phyloP scores from a whole-genome alignment of 2,329 filamentous ascomycete species.

The Diaporthe citriasiana region DNA sequence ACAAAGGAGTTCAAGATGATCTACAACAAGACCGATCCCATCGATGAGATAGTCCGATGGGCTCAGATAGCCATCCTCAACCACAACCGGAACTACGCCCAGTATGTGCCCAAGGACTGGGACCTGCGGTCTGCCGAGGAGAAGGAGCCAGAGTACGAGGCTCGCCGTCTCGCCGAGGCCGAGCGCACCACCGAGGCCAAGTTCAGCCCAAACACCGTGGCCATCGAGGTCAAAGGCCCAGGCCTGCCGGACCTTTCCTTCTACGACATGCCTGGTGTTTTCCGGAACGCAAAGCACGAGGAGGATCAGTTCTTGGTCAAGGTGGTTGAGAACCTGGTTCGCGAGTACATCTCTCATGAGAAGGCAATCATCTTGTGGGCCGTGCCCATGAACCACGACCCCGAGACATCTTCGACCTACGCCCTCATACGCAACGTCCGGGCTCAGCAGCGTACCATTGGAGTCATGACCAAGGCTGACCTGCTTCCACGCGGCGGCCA shows the following conservation, averaged over 20 bases:
- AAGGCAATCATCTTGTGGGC: conserved; percentile 84
- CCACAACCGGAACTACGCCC: conserved; percentile 65
- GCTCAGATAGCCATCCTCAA: conserved; percentile 86
- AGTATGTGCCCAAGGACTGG: conserved; percentile 66
- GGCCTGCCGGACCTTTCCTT: conserved; percentile 82
- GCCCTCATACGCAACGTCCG: conserved; percentile 71
- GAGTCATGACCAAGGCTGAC: conserved; percentile 90
- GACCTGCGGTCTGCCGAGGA: conserved; percentile 45
- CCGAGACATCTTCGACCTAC: conserved; percentile 80
- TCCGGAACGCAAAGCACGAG: conserved; percentile 75
- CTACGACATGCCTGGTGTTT: conserved; percentile 88
- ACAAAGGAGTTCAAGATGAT: conserved; percentile 75
- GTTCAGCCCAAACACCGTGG: conserved; percentile 87
- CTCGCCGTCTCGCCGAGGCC: conserved; percentile 50
- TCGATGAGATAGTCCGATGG: conserved; percentile 78
- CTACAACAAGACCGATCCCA: conserved; percentile 70
- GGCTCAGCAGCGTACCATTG: conserved; percentile 74
- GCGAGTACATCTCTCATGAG: conserved; percentile 76
- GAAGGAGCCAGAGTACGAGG: conserved; percentile 38
- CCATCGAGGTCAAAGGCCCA: conserved; percentile 80
- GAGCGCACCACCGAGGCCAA: conserved; percentile 68
- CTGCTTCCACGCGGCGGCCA: conserved; percentile 69
- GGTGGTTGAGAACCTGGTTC: conserved; percentile 79
- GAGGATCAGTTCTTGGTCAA: conserved; percentile 77
- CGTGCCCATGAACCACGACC: conserved; percentile 82